Evolutionary conservation across 257 asterid genomes (phyloP).

Genomic region (Jacaranda copaia): DNA sequence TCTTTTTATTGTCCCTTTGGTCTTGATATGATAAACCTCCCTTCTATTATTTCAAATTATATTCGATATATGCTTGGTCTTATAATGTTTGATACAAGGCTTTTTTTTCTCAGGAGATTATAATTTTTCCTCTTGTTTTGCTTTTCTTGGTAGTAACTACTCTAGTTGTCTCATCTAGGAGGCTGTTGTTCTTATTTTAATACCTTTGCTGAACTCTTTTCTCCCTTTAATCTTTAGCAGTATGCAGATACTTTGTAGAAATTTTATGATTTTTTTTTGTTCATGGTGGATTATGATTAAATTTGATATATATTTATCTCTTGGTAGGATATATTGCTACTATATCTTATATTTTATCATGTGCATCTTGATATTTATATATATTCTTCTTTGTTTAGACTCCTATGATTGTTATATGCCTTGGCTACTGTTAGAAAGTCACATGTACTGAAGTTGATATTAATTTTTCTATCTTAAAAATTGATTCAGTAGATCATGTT

Average conservation of each 20-base stretch:
- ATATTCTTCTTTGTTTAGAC: no score
- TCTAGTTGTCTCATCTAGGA: no score
- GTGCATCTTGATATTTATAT: not conserved
- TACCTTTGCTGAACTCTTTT: not conserved
- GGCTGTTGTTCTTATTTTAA: not conserved
- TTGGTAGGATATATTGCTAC: not conserved
- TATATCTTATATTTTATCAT: not conserved
- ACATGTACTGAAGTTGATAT: not conserved
- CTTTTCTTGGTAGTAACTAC: not conserved
- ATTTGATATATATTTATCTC: not conserved
- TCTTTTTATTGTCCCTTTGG: no score
- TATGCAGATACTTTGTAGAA: not conserved
- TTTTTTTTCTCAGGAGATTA: not conserved
- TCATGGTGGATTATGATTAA: not conserved
- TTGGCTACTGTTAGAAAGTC: no score
- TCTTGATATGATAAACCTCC: no score
- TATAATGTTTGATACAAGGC: not conserved
- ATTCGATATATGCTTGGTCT: not conserved
- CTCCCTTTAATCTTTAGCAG: not conserved
- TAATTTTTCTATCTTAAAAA: not conserved
- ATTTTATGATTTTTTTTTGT: not conserved
- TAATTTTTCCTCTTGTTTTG: not conserved
- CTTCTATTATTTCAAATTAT: not conserved
- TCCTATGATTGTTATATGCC: no score
- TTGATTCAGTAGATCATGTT: slow-evolving; percentile 71